Evolutionary conservation across 1,139 yeast genomes (phyloP), one percentile per base, ranked within the genome.

Genomic region (Debaryomyces singareniensis): DNA sequence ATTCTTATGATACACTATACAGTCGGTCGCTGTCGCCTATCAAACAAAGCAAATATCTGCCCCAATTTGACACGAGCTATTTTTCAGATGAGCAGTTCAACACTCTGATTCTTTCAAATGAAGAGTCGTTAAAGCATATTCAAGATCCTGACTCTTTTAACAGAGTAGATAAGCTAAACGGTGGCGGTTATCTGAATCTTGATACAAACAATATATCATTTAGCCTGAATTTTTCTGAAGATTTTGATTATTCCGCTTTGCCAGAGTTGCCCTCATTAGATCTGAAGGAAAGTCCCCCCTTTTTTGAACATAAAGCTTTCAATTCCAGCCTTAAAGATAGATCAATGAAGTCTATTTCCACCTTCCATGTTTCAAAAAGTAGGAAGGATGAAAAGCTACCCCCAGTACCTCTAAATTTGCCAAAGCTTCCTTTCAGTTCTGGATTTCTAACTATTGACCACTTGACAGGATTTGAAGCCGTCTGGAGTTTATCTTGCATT

Each of bases 371-470:
- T 12, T 35, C 40, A 11, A 38, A 32, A 5, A 35, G 35, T 18
- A 40, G 43, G 29, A 48, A 44, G 30, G 43, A 51, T 29, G 53
- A 44, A 21, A 55, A 42, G 3, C 47, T 74, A 13, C 79, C 79
- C 0, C 68, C 71, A 0, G 62, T 69, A 4, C 81, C 82, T 1
- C 42, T 63, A 16, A 75, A 71, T 21, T 55, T 75, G 11, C 84
- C 84, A 0, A 63, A 68, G 27, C 57, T 77, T 10, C 82, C 81
- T 3, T 77, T 77, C 37, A 51, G 72, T 5, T 66, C 80, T 0
- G 63, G 71, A 3, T 53, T 70, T 1, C 51, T 78, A 26, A 64
- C 61, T n/a, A 61, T 63, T 20, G 56, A 59, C 14, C 80, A 76
- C 39, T 64, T 75, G 33, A 50, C 45, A 24, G 43, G 36, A 31